phyloP scores from a whole-genome alignment of 1,139 yeast species.

The Yamadazyma membranifaciens region DNA sequence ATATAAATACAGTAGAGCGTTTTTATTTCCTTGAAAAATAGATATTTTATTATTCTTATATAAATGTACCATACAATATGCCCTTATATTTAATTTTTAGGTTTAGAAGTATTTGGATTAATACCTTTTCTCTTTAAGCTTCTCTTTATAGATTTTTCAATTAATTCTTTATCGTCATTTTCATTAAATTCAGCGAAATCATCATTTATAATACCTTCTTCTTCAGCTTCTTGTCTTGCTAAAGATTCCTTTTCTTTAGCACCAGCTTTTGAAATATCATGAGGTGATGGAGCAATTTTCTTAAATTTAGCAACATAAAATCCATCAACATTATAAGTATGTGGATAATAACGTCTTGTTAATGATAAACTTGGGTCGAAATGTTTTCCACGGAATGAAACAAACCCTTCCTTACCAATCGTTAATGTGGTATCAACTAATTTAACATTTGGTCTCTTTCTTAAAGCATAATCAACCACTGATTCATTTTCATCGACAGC shows the following conservation, averaged over 20 bases:
- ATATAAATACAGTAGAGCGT: too few relatives aligned
- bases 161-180: slow-evolving; percentile 71
- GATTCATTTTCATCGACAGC: slow-evolving; percentile 98
- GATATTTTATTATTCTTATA: too few relatives aligned
- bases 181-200: slow-evolving; percentile 85
- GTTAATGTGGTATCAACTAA: slow-evolving; percentile 91
- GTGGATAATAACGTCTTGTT: slow-evolving; percentile 97
- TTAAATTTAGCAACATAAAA: slow-evolving; percentile 96
- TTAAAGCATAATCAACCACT: slow-evolving; percentile 95
- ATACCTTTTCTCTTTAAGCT: slow-evolving; percentile 78
- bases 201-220: slow-evolving; percentile 77
- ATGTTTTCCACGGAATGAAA: slow-evolving; percentile 88
- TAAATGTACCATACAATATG: slow-evolving; percentile 6
- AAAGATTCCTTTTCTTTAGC: slow-evolving; percentile 81
- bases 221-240: slow-evolving; percentile 77
- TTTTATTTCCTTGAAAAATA: too few relatives aligned
- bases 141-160: slow-evolving; percentile 71
- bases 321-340: slow-evolving; percentile 97
- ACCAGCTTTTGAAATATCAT: slow-evolving; percentile 81
- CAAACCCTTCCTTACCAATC: slow-evolving; percentile 95
- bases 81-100: slow-evolving; percentile 1
- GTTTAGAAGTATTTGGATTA: slow-evolving; percentile 48
- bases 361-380: slow-evolving; percentile 74
- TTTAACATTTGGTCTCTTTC: slow-evolving; percentile 95
- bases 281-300: slow-evolving; percentile 84